A percentile compares a stretch with the other conserved stretches of the same genome.
These are phyloP conservation scores for Geosiphon pyriformis DNA, from an alignment of 192 early-diverging fungal genomes.

Conservation along the genomic window DNA sequence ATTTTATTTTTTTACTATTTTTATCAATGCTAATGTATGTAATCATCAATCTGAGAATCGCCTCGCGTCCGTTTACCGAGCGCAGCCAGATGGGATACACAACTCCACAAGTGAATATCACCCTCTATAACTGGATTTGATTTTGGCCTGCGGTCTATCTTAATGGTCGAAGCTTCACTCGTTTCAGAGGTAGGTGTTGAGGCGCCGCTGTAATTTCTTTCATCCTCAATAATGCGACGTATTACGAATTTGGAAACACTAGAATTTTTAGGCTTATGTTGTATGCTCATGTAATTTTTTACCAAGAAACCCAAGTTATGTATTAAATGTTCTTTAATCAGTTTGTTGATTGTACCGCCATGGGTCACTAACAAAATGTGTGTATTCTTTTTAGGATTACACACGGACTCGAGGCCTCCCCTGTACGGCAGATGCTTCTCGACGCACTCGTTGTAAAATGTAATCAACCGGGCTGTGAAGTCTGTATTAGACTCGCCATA, in stretches of 20 bases:
- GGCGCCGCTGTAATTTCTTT: not conserved
- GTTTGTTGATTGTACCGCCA: constrained; percentile 17
- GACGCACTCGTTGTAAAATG: constrained; percentile 15
- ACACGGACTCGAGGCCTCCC: too few species aligned
- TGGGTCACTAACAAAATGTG: constrained; percentile 17
- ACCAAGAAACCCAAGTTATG: constrained; percentile 18
- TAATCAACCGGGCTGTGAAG: constrained; percentile 6
- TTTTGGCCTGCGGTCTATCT: too few species aligned
- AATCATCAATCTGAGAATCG: constrained; percentile 24
- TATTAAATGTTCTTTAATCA: constrained; percentile 14
- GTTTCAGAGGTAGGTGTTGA: too few species aligned
- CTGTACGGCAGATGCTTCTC: constrained; percentile 11
- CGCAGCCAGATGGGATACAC: constrained; percentile 14
- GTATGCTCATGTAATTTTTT: constrained; percentile 20
- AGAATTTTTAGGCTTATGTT: constrained; percentile 21
- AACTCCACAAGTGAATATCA: constrained; percentile 16
- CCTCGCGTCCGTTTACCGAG: constrained; percentile 12
- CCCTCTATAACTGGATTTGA: constrained; percentile 16
- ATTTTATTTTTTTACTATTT: too few species aligned
- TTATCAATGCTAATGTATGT: constrained; percentile 4
- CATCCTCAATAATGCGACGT: not conserved
- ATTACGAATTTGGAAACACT: constrained; percentile 14
- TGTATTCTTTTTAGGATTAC: too few species aligned
- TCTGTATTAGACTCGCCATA: constrained; percentile 22
- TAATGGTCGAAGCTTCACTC: too few species aligned